phyloP scores from a whole-genome alignment of 73 alveolate genomes.

The Urostyla sp. region DNA sequence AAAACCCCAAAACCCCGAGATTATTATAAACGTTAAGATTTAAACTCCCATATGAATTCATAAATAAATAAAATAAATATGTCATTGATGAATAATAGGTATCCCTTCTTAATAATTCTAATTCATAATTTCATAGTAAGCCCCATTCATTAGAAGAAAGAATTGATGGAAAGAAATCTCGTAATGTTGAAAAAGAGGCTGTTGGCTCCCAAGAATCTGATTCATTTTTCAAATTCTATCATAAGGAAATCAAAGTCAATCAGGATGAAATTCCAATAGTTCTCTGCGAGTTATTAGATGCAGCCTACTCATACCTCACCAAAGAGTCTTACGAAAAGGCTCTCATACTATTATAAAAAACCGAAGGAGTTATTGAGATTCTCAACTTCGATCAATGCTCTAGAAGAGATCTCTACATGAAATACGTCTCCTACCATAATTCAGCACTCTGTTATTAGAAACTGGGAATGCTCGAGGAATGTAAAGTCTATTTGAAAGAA shows the following conservation, averaged over 20 bases:
- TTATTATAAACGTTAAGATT: too few relatives aligned
- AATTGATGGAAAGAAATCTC: too few relatives aligned
- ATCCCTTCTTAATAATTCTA: too few relatives aligned
- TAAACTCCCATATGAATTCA: too few relatives aligned
- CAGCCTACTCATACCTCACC: conserved; percentile 53
- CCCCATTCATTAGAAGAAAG: too few relatives aligned
- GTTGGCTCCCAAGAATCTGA: conserved; percentile 29
- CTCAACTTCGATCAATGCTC: conserved; percentile 52
- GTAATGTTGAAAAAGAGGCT: conserved; percentile 17
- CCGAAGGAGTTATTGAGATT: conserved; percentile 65
- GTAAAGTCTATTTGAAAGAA: conserved; percentile 24
- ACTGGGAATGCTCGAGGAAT: conserved; percentile 43
- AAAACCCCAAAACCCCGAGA: too few relatives aligned
- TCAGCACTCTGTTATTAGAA: conserved; percentile 62
- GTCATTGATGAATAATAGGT: too few relatives aligned
- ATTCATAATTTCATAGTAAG: too few relatives aligned
- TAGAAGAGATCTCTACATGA: conserved; percentile 54
- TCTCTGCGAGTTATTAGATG: conserved; percentile 59
- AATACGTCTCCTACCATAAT: conserved; percentile 52
- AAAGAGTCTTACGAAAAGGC: conserved; percentile 69
- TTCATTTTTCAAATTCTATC: conserved; percentile 35
- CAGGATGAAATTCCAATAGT: conserved; percentile 70
- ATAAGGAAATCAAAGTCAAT: conserved; percentile 48
- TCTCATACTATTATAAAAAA: conserved; percentile 52
- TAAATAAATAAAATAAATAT: too few relatives aligned